Evolutionary conservation across 1,139 yeast genomes (phyloP), one percentile per base, ranked within the genome.

Genomic region (Lodderomyces theae): DNA sequence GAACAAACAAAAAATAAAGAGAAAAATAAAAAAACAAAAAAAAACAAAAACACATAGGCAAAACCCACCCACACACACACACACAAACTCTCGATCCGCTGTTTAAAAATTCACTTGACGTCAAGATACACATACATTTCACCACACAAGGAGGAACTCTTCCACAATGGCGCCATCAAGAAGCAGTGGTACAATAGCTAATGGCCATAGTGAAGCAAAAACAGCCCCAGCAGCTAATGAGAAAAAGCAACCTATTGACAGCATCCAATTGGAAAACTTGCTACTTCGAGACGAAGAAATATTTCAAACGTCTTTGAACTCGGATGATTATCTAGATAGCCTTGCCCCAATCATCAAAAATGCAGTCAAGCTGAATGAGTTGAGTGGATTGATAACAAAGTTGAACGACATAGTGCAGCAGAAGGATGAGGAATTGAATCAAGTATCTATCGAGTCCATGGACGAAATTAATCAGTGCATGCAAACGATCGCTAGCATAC

Each of bases 251-350:
- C 37, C 38, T 3, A 41, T 51, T 13, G 69, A 66, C 30, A 62
- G 64, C n/a, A 49, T 66, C 15, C 71, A 66, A 32, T 54, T 72
- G 35, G 76, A 71, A 47, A 66, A 63, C 45, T 53, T 72, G 18
- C 57, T 72, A 28, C 56, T 72, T 11, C 58, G 75, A 37, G 74
- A 72, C 48, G 76, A 71, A 36, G 76, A 71, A 48, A 66, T 71
- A 34, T 72, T 70, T 50, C 74, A 69, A 45, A 67, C 74, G 1
- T 71, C 82, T 1, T 58, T 79, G 28, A 69, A 73, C 39, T 78
- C 88, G 1, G 86, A 82, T 42, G 90, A 85, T 52, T 85, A 82
- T 56, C 63, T 87, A 33, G 95, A 87, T 50, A 87, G 85, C 59
- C 69, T 87, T 45, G 86, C 89, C 2, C 95, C 95, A 1, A 74